Evolutionary conservation across 73 alveolate genomes (phyloP).

Genomic region (Symbiodinium natans): DNA sequence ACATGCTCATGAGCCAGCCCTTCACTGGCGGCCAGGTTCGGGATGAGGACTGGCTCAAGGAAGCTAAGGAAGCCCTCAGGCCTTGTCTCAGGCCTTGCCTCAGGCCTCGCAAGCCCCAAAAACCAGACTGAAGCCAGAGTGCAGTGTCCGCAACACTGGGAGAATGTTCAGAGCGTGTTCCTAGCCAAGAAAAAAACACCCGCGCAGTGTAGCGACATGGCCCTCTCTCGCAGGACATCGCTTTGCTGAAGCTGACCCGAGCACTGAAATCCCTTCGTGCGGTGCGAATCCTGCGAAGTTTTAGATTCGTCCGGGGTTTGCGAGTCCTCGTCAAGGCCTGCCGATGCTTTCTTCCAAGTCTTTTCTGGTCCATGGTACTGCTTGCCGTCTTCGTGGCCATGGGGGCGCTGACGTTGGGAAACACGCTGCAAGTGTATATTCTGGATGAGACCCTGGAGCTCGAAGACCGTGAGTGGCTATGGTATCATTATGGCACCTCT

Average conservation of each 20-base stretch:
- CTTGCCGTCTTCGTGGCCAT: not conserved
- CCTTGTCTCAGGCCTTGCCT: too few species aligned
- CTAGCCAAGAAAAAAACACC: too few species aligned
- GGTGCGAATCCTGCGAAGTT: not conserved
- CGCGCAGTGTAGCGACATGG: too few species aligned
- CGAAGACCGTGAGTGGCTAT: not conserved
- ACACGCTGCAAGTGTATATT: not conserved
- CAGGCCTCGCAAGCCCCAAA: too few species aligned
- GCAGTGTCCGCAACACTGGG: too few species aligned
- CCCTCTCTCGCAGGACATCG: not conserved
- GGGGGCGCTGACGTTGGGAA: slow-evolving; percentile 21
- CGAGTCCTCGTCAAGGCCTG: slow-evolving; percentile 4
- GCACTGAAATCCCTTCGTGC: not conserved
- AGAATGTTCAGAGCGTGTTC: too few species aligned
- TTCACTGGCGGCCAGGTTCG: not conserved
- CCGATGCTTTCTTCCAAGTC: not conserved
- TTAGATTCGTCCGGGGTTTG: not conserved
- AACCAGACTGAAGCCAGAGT: too few species aligned
- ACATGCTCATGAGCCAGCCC: not conserved
- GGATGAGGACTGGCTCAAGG: not conserved
- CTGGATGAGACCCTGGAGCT: not conserved
- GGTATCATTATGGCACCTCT: slow-evolving; percentile 1
- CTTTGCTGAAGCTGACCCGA: slow-evolving; percentile 13
- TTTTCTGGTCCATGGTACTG: not conserved
- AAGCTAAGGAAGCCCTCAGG: too few species aligned